A percentile compares a stretch with the other conserved stretches of the same genome.
phyloP scores from a whole-genome alignment of 2,329 filamentous ascomycete species.

The Calycina marina region DNA sequence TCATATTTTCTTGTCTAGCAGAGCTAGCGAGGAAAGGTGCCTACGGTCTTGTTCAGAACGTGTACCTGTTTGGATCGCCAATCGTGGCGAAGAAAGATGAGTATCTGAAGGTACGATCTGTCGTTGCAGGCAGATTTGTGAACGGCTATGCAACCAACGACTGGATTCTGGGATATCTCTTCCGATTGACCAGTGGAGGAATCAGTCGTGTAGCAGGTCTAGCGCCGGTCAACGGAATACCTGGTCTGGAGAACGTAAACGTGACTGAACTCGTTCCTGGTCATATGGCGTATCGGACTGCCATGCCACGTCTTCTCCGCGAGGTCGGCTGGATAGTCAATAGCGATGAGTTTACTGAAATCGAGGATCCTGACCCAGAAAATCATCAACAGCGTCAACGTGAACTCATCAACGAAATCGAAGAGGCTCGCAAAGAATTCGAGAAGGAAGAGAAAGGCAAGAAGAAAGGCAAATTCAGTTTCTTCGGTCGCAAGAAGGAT shows the following conservation, averaged over 20 bases:
- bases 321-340: conserved; percentile 86
- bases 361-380: conserved; percentile 93
- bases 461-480: conserved; percentile 56
- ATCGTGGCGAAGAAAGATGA: conserved; percentile 87
- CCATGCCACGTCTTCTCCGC: conserved; percentile 77
- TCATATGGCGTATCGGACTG: conserved; percentile 91
- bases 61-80: conserved; percentile 86
- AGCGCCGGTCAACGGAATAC: conserved; percentile 58
- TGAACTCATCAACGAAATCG: conserved; percentile 91
- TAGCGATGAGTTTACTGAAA: conserved; percentile 88
- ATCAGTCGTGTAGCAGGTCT: conserved; percentile 81
- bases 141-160: conserved; percentile 92
- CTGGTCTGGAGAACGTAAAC: conserved; percentile 77
- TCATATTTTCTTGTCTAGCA: conserved; percentile 82
- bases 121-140: conserved; percentile 83
- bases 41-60: conserved; percentile 81
- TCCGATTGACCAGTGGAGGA: conserved; percentile 84
- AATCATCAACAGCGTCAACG: conserved; percentile 77
- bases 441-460: conserved; percentile 55
- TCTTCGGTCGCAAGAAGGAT: conserved; percentile 64
- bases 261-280: conserved; percentile 75
- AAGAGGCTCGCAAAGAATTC: conserved; percentile 77
- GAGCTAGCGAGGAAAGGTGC: conserved; percentile 77
- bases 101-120: conserved; percentile 63
- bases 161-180: conserved; percentile 94